Conservation (phyloP, 768 basidiomycete species). For the Suillus brevipes region DNA sequence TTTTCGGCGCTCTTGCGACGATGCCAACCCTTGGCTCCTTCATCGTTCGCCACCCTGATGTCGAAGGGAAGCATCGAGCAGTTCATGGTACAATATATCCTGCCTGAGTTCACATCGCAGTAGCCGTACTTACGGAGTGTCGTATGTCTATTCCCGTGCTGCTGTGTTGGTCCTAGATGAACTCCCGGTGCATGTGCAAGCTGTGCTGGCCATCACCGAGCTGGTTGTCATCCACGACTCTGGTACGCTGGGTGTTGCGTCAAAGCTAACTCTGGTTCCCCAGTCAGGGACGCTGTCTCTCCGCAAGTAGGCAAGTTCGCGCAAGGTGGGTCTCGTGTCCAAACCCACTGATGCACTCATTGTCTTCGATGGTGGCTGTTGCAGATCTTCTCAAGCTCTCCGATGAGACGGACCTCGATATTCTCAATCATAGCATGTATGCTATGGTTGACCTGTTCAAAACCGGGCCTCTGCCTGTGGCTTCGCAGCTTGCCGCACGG, state of each 20-base stretch:
- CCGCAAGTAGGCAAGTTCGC: no score
- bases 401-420: background rate
- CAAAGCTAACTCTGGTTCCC: slow-evolving; percentile 9
- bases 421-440: background rate
- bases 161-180: no score
- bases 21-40: slow-evolving; percentile 71
- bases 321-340: slow-evolving; percentile 39
- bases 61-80: slow-evolving; percentile 74
- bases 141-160: slow-evolving; percentile 59
- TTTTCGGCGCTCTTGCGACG: slow-evolving; percentile 56
- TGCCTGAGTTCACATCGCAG: slow-evolving; percentile 63
- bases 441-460: background rate
- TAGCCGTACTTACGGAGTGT: slow-evolving; percentile 79
- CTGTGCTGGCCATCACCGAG: slow-evolving; percentile 77
- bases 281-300: slow-evolving; percentile 65
- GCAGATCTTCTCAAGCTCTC: background rate
- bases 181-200: slow-evolving; percentile 87
- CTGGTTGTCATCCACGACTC: slow-evolving; percentile 64
- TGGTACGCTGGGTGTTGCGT: slow-evolving; percentile 41
- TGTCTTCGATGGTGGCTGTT: background rate
- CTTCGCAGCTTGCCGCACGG: background rate
- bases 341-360: background rate
- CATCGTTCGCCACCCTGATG: slow-evolving; percentile 83
- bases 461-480: no score
- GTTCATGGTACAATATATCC: slow-evolving; percentile 72